These are phyloP conservation scores for Darksidea phi DNA, from an alignment of 495 filamentous ascomycete genomes.

Conservation along the genomic window DNA sequence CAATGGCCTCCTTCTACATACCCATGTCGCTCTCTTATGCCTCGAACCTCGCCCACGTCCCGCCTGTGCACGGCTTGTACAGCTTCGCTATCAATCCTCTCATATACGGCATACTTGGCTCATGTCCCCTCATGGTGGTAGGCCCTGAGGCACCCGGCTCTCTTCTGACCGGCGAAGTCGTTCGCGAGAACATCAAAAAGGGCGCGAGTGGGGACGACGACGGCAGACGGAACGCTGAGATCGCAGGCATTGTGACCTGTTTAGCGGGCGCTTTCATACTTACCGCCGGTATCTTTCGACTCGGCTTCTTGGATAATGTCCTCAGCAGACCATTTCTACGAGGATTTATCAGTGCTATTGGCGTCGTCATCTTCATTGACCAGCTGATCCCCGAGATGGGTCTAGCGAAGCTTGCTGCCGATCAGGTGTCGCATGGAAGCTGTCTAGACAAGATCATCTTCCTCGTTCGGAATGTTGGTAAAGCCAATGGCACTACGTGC, in stretches of 20 bases:
- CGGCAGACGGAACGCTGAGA: slow-evolving; percentile 65
- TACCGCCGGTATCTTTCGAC: slow-evolving; percentile 71
- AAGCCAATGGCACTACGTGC: slow-evolving; percentile 71
- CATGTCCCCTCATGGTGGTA: slow-evolving; percentile 88
- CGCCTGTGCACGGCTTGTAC: slow-evolving; percentile 93
- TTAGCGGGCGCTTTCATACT: slow-evolving; percentile 86
- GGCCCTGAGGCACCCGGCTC: slow-evolving; percentile 94
- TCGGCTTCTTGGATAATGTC: slow-evolving; percentile 96
- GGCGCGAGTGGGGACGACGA: slow-evolving; percentile 70
- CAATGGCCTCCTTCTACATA: slow-evolving; percentile 94
- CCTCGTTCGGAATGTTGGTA: slow-evolving; percentile 61
- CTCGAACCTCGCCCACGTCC: slow-evolving; percentile 90
- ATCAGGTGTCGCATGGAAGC: slow-evolving; percentile 73
- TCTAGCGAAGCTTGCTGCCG: slow-evolving; percentile 59
- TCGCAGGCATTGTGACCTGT: slow-evolving; percentile 86
- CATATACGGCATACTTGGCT: slow-evolving; percentile 85
- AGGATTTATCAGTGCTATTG: slow-evolving; percentile 95
- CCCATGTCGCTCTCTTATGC: slow-evolving; percentile 94
- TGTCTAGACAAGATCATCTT: slow-evolving; percentile 83
- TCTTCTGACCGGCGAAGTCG: slow-evolving; percentile 81
- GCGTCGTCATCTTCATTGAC: slow-evolving; percentile 92
- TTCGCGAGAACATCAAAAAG: slow-evolving; percentile 70
- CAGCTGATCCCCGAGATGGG: slow-evolving; percentile 91
- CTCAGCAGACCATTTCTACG: slow-evolving; percentile 87
- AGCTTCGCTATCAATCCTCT: slow-evolving; percentile 89